These are phyloP conservation scores for Amauroascus niger DNA, from an alignment of 2,329 filamentous ascomycete species.

Conservation along the genomic window DNA sequence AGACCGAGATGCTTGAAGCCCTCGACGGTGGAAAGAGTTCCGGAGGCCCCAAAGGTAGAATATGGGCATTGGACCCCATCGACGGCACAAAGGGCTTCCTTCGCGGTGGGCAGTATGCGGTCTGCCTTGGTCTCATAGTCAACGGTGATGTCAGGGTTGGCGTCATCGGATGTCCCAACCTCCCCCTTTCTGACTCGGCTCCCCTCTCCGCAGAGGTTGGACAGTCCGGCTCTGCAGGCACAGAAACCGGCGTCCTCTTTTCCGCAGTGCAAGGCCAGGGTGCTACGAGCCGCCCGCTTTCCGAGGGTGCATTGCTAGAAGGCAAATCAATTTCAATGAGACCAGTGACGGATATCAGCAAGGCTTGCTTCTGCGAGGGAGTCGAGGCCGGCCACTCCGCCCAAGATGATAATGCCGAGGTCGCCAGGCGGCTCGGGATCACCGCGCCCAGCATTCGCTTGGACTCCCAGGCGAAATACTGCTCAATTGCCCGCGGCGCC, in stretches of 20 bases:
- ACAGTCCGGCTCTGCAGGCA: slow-evolving; percentile 60
- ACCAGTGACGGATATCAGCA: slow-evolving; percentile 58
- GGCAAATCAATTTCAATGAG: slow-evolving; percentile 70
- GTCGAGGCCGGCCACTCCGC: slow-evolving; percentile 89
- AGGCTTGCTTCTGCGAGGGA: slow-evolving; percentile 90
- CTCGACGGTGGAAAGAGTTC: slow-evolving; percentile 46
- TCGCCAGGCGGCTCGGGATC: slow-evolving; percentile 77
- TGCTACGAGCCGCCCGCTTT: slow-evolving; percentile 70
- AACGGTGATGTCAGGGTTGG: slow-evolving; percentile 91
- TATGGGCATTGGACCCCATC: slow-evolving; percentile 96
- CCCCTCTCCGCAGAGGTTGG: slow-evolving; percentile 63
- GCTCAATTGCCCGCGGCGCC: slow-evolving; percentile 82
- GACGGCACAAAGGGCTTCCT: slow-evolving; percentile 97
- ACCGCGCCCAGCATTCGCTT: slow-evolving; percentile 82
- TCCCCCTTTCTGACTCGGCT: slow-evolving; percentile 73
- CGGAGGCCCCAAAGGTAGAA: slow-evolving; percentile 43
- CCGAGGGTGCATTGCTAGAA: slow-evolving; percentile 31
- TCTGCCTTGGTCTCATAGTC: slow-evolving; percentile 83
- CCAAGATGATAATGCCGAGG: slow-evolving; percentile 76
- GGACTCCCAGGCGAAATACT: slow-evolving; percentile 98
- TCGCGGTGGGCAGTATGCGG: slow-evolving; percentile 90
- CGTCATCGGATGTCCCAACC: slow-evolving; percentile 89
- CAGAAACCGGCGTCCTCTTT: slow-evolving; percentile 77
- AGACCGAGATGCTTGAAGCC: slow-evolving; percentile 51
- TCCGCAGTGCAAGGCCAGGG: slow-evolving; percentile 71